Percentiles rank a stretch among this genome's conserved stretches.
Conservation (phyloP, 441 rosid species). For the Gossypium lobatum region DNA sequence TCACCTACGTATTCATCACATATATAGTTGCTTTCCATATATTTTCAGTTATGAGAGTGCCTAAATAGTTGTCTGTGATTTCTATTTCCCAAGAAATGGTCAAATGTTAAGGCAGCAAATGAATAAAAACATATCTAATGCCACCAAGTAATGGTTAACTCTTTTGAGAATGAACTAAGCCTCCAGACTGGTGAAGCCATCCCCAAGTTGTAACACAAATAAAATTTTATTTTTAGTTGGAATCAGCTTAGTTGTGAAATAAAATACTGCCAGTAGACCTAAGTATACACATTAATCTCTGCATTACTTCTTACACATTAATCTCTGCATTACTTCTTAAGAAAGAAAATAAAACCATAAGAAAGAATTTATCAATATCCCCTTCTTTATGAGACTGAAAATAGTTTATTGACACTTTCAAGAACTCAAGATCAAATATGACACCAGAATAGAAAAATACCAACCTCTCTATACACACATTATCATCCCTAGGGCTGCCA, state of each 20-base stretch:
- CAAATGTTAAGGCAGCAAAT: neutral
- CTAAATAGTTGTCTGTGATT: neutral
- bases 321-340: neutral
- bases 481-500: slow-evolving; percentile 18
- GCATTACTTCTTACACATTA: neutral
- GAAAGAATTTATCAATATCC: neutral
- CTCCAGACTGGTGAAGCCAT: neutral
- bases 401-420: neutral
- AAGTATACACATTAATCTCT: neutral
- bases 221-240: neutral
- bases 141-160: neutral
- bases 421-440: neutral
- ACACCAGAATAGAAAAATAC: neutral
- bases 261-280: neutral
- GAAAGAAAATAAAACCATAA: neutral
- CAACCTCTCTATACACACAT: slow-evolving; percentile 24
- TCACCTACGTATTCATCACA: neutral
- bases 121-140: neutral
- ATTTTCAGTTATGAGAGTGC: neutral
- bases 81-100: slow-evolving; percentile 2
- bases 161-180: neutral
- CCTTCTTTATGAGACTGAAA: slow-evolving; percentile 3
- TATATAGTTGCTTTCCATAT: neutral
- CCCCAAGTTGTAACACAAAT: neutral
- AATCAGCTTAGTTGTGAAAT: neutral